Conservation (phyloP, 257 asterid species). For the Rehmannia glutinosa region DNA sequence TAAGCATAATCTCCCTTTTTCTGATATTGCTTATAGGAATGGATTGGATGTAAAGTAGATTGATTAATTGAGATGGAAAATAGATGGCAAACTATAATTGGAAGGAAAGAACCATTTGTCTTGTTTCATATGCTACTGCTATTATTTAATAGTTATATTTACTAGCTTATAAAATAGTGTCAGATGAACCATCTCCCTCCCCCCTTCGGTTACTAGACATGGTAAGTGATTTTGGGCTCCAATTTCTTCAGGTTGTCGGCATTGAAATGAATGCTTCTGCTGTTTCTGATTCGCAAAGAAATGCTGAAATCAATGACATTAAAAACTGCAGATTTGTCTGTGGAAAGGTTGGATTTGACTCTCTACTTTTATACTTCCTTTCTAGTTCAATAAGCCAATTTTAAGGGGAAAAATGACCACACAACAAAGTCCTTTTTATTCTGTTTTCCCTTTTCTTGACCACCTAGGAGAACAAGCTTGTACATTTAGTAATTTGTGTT, state of each 20-base stretch:
- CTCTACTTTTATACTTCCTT: conserved; percentile 13
- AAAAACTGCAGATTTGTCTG: conserved; percentile 90
- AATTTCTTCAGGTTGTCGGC: conserved; percentile 78
- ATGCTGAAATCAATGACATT: conserved; percentile 85
- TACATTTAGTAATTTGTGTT: conserved; percentile 1
- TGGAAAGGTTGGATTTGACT: conserved; percentile 60
- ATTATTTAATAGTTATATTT: neutral
- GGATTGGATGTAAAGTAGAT: neutral
- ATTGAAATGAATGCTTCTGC: conserved; percentile 99
- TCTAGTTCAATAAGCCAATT: neutral
- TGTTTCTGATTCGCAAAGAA: conserved; percentile 83
- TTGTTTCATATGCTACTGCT: conserved; percentile 13
- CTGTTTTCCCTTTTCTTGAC: neutral
- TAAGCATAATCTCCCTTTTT: conserved; percentile 1
- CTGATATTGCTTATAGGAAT: neutral
- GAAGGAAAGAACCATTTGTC: neutral
- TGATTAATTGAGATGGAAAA: neutral
- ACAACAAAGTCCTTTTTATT: neutral
- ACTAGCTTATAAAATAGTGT: neutral
- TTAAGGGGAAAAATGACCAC: neutral
- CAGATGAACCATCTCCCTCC: neutral
- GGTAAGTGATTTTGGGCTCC: conserved; percentile 18
- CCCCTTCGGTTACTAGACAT: neutral
- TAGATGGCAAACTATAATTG: neutral
- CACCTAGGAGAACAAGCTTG: neutral